phyloP scores from a whole-genome alignment of 129 eudicot genomes.

The Scalesia atractyloides region DNA sequence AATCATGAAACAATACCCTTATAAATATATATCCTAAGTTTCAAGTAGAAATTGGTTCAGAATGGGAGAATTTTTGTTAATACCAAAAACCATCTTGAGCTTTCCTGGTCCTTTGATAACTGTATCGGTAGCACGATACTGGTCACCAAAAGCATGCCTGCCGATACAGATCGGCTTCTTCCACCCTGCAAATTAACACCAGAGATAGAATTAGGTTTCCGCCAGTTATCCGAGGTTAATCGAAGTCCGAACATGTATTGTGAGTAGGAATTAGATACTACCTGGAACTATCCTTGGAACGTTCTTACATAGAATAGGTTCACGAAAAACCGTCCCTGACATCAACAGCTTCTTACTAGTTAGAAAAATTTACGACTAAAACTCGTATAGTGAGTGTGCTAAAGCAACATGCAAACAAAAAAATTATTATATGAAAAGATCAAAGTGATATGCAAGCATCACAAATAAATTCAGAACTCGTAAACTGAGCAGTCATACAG shows the following conservation, averaged over 20 bases:
- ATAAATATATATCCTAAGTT: neutral
- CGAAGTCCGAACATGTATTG: conserved; percentile 12
- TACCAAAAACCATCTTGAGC: conserved; percentile 94
- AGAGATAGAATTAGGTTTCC: neutral
- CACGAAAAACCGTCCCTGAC: conserved; percentile 95
- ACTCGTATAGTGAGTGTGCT: conserved; percentile 4
- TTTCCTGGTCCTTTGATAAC: conserved; percentile 84
- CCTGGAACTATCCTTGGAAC: conserved; percentile 92
- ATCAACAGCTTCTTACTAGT: conserved; percentile 17
- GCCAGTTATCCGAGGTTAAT: conserved; percentile 12
- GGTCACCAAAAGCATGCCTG: conserved; percentile 98
- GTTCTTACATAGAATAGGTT: conserved; percentile 82
- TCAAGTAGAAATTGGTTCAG: neutral
- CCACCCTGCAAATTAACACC: conserved; percentile 67
- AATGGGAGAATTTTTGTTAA: conserved; percentile 8
- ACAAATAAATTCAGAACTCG: neutral
- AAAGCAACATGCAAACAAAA: neutral
- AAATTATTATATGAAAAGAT: conserved; percentile 6
- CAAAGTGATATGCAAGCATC: neutral
- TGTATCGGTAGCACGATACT: conserved; percentile 94
- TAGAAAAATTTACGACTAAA: conserved; percentile 8
- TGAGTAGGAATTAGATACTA: conserved; percentile 22
- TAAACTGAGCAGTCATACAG: neutral
- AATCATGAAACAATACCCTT: conserved; percentile 19
- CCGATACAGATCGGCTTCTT: conserved; percentile 93